Evolutionary conservation across 164 flowering plant genomes (phyloP).

Genomic region (Warburgia ugandensis): DNA sequence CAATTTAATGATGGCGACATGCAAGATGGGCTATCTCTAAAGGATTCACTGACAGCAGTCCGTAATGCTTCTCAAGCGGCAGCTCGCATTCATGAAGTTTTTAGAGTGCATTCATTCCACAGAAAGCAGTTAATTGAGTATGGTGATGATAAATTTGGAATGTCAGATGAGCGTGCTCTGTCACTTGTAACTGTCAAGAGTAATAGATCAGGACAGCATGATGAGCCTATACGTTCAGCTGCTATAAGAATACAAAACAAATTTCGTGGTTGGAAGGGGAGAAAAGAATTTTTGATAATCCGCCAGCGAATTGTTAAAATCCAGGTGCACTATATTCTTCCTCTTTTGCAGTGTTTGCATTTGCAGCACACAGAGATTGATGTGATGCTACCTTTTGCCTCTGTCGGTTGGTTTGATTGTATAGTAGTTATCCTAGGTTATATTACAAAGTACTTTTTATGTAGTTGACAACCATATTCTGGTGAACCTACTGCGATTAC

Average conservation of each 20-base stretch:
- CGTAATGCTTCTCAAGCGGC: constrained; percentile 95
- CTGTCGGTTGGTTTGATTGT: no score
- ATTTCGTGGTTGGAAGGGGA: constrained; percentile 83
- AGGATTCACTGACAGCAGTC: constrained; percentile 83
- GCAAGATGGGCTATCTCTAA: constrained; percentile 45
- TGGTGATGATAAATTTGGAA: constrained; percentile 46
- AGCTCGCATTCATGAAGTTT: constrained; percentile 86
- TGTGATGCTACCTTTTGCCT: no score
- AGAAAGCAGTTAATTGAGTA: constrained; percentile 59
- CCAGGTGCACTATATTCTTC: constrained; percentile 51
- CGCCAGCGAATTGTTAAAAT: constrained; percentile 79
- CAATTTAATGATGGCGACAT: constrained; percentile 35
- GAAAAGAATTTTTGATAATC: constrained; percentile 71
- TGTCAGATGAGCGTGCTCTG: constrained; percentile 63
- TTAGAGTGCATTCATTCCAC: constrained; percentile 84
- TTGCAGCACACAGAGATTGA: no score
- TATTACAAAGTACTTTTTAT: no score
- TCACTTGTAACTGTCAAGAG: constrained; percentile 55
- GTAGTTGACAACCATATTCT: no score
- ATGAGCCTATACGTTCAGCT: constrained; percentile 66
- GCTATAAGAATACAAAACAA: constrained; percentile 84
- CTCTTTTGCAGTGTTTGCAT: no score
- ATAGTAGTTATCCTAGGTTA: no score
- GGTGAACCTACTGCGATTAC: no score
- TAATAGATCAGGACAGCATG: constrained; percentile 37